Evolutionary conservation across 169 alveolate genomes (phyloP).

Genomic region (Perkinsus marinus): DNA sequence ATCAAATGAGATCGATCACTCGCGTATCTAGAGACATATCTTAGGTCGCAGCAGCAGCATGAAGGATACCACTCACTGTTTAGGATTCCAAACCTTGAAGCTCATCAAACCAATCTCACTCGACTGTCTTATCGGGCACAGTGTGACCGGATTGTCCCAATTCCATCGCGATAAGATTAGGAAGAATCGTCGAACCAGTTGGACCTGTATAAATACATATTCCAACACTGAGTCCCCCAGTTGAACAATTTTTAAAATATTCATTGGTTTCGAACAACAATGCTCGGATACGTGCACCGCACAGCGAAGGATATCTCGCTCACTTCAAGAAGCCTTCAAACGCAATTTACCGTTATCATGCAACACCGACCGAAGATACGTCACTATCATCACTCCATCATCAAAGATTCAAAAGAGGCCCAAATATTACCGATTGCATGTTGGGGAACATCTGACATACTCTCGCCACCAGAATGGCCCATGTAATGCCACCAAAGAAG

Average conservation of each 20-base stretch:
- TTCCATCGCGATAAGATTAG: conserved; percentile 67
- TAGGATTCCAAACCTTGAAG: conserved; percentile 81
- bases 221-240: too few species aligned
- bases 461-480: conserved; percentile 95
- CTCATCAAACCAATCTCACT: conserved; percentile 62
- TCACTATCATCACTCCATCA: too few species aligned
- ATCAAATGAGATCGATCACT: conserved; percentile 73
- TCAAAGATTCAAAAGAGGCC: background rate
- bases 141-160: conserved; percentile 71
- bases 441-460: conserved; percentile 89
- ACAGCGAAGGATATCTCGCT: too few species aligned
- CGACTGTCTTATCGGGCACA: conserved; percentile 66
- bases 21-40: background rate
- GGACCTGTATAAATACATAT: conserved; percentile 66
- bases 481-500: conserved; percentile 94
- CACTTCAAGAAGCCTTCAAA: too few species aligned
- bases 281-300: too few species aligned
- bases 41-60: background rate
- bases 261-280: too few species aligned
- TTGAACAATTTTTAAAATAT: too few species aligned
- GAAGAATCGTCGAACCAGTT: conserved; percentile 81
- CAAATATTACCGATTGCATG: background rate
- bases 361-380: too few species aligned
- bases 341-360: too few species aligned
- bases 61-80: conserved; percentile 8